Evolutionary conservation across 345 rosid species (phyloP), one percentile per base, ranked within the genome.

Genomic region (Pugionium cornutum): DNA sequence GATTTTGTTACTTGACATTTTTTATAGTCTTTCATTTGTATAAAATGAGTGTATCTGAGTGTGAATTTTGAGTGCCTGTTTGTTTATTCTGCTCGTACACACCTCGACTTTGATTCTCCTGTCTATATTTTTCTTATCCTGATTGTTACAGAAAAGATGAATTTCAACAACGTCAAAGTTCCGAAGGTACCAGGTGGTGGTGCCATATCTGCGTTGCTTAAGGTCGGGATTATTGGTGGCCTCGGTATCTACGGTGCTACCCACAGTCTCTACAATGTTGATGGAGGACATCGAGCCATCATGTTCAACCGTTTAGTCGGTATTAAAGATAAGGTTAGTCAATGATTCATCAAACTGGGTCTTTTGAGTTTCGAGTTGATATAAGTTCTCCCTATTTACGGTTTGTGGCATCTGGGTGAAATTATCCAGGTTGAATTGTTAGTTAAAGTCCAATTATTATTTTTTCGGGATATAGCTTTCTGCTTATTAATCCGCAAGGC

Each of bases 181-280:
- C 98, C 98, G 6, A 87, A 85, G 70, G 73, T 87, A 67, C 90
- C 96, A 0, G 86, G 95, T 9, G 84, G 86, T 30, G 96, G 92
- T 62, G 83, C 87, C 4, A 47, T 76, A 28, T 77, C 89, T 43
- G 69, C 84, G 53, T 53, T 92, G 80, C 48, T 92, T 69, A 89
- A 82, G 87, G 47, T 86, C 28, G 89, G 91, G 61, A 65, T 86
- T 34, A 34, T 89, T 33, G 92, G 94, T 73, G 91, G 86, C 6
- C 64, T 92, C 54, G 94, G 85, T 45, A 34, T 88, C 59, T 92
- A 92, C 68, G 94, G 82, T 39, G 83, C 77, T 44, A 67, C 77
- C 2, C 67, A 74, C 48, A 74, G 77, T 74, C 69, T 74, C 58
- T 74, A 74, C 69, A 74, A 74, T 62, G 77, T 74, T 2, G 77